Base-by-base conservation (phyloP, 1,139 yeast genomes). In the Debaryomyces fabryi region DNA sequence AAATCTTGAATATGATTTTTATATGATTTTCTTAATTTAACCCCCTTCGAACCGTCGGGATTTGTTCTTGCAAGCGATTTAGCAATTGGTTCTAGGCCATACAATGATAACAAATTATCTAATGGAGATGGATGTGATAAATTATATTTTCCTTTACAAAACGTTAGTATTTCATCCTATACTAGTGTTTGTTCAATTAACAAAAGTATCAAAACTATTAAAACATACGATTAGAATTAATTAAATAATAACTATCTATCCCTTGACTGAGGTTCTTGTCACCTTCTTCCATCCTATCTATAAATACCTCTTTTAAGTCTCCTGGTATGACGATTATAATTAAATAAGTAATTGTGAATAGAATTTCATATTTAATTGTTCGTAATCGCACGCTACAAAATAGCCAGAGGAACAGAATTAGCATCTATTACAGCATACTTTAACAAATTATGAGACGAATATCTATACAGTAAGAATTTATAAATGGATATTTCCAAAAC, bases 21-120 rank as follows among this genome's bases (percentile, higher is more conserved):
- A 70, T 92, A 93, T 0, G 97, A 89, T 67, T 93, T 93, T 58
- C 99, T 79, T 48, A 93, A 77, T 69, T 93, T 93, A 36, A 90
- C 91, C 44, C 96, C 97, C 59, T 88, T 91, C 1, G 93, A 80
- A 0, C 97, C 96, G 57, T 86, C 95, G 2, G 90, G 85, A 57
- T 88, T 91, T n/a, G 86, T 79, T 59, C 99, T 78, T 1, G 97
- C 96, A 43, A 93, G 85, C 5, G 96, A 85, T 45, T 80, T 74
- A 1, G 97, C 89, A 21, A 92, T 72, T 3, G 78, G 79, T 39
- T 80, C 81, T 39, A 93, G 68, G 0, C 86, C 86, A 58, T 89
- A 93, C 23, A 86, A 67, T 32, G 81, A 69, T 32, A 91, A 76
- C 48, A 93, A 72, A 64, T 92, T 88, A 50, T 84, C 82, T 43